A percentile compares a stretch with the other conserved stretches of the same genome.
phyloP scores from a whole-genome alignment of 1,284 basidiomycete genomes.

The Ganoderma leucocontextum region DNA sequence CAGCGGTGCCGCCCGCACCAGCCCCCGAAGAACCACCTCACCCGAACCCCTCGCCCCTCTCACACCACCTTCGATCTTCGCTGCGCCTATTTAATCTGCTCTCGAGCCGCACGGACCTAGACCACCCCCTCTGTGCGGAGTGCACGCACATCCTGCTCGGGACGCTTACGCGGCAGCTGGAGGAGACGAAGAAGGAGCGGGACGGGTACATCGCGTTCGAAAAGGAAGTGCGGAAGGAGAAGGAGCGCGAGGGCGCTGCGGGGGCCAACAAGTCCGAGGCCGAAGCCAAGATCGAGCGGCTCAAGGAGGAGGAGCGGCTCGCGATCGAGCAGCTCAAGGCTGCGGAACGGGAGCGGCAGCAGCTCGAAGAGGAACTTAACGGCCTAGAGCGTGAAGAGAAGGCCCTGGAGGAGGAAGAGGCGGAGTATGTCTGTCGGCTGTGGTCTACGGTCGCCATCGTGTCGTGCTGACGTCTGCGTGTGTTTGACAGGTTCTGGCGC shows the following conservation, averaged over 20 bases:
- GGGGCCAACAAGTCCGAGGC: constrained; percentile 64
- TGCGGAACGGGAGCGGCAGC: constrained; percentile 78
- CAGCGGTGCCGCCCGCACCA: constrained; percentile 31
- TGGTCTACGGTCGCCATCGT: constrained; percentile 1
- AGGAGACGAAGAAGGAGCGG: constrained; percentile 90
- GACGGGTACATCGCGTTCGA: constrained; percentile 95
- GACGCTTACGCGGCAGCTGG: constrained; percentile 83
- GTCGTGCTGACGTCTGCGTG: constrained; percentile 17
- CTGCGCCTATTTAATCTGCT: constrained; percentile 81
- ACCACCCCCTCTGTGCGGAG: constrained; percentile 95
- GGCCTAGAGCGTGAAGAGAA: constrained; percentile 81
- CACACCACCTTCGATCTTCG: constrained; percentile 80
- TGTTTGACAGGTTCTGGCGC: constrained; percentile 80
- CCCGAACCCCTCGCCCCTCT: constrained; percentile 74
- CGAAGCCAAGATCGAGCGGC: constrained; percentile 73
- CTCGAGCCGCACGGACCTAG: constrained; percentile 83
- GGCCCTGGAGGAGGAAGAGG: constrained; percentile 78
- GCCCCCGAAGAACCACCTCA: constrained; percentile 53
- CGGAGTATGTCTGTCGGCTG: constrained; percentile 63
- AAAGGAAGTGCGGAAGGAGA: constrained; percentile 81
- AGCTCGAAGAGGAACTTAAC: constrained; percentile 78
- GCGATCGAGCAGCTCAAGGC: constrained; percentile 78
- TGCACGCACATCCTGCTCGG: constrained; percentile 88
- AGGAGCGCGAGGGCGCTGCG: constrained; percentile 69
- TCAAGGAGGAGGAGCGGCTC: constrained; percentile 78